Conservation (phyloP, 257 asterid species). For the Rhazya stricta region DNA sequence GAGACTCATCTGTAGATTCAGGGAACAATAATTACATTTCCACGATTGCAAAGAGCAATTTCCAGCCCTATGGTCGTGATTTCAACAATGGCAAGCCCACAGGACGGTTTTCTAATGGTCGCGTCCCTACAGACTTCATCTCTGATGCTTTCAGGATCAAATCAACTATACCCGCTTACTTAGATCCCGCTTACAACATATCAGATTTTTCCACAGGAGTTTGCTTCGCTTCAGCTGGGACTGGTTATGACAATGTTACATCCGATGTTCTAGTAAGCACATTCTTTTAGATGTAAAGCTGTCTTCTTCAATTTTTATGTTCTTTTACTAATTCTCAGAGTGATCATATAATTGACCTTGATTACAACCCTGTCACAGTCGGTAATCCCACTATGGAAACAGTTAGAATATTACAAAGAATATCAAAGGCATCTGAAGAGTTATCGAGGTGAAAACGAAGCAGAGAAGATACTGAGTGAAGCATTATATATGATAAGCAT, state of each 20-base stretch:
- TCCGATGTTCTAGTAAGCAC: slow-evolving; percentile 64
- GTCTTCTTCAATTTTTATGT: not conserved
- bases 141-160: slow-evolving; percentile 69
- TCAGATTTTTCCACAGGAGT: slow-evolving; percentile 74
- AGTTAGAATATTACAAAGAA: slow-evolving; percentile 67
- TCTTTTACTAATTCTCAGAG: not conserved
- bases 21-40: slow-evolving; percentile 75
- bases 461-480: slow-evolving; percentile 35
- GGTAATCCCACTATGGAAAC: slow-evolving; percentile 77
- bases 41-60: slow-evolving; percentile 68
- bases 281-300: not conserved
- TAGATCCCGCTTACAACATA: slow-evolving; percentile 69
- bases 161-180: slow-evolving; percentile 63
- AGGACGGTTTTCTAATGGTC: slow-evolving; percentile 79
- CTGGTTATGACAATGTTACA: slow-evolving; percentile 81
- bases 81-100: slow-evolving; percentile 59
- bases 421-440: slow-evolving; percentile 51
- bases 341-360: not conserved
- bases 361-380: slow-evolving; percentile 34
- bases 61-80: slow-evolving; percentile 79
- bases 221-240: slow-evolving; percentile 90
- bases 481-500: slow-evolving; percentile 64
- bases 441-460: slow-evolving; percentile 53
- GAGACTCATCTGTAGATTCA: slow-evolving; percentile 88
- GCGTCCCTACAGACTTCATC: slow-evolving; percentile 67